These are phyloP conservation scores for Candida glucosophila DNA, from an alignment of 1,139 yeast genomes.

Conservation along the genomic window DNA sequence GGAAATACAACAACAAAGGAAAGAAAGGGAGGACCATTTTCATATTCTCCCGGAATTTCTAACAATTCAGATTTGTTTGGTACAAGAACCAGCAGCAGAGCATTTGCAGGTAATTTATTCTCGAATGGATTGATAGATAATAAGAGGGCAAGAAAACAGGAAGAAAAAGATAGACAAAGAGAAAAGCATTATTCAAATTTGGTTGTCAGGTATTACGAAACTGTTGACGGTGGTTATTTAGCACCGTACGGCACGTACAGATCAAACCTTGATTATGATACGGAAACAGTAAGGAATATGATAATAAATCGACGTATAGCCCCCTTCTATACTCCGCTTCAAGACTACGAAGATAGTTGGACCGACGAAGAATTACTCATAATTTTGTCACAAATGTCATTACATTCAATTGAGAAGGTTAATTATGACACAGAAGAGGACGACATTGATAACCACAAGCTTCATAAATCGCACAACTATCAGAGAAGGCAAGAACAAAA, in stretches of 20 bases:
- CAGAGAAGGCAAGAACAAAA: slow-evolving; percentile 50
- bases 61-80: slow-evolving; percentile 5
- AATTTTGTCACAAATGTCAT: slow-evolving; percentile 42
- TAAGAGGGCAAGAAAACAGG: slow-evolving; percentile 23
- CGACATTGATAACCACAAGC: slow-evolving; percentile 48
- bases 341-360: slow-evolving; percentile 75
- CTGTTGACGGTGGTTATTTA: slow-evolving; percentile 69
- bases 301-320: slow-evolving; percentile 60
- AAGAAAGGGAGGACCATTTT: slow-evolving; percentile 24
- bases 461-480: slow-evolving; percentile 42
- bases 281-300: slow-evolving; percentile 58
- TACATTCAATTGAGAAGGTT: slow-evolving; percentile 55
- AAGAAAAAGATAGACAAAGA: slow-evolving; percentile 43
- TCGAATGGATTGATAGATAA: slow-evolving; percentile 12
- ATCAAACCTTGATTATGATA: slow-evolving; percentile 65
- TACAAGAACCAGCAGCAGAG: no score
- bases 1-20: slow-evolving; percentile 57
- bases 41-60: slow-evolving; percentile 7
- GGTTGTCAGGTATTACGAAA: slow-evolving; percentile 50
- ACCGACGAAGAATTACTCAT: slow-evolving; percentile 58
- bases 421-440: slow-evolving; percentile 49
- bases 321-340: slow-evolving; percentile 86
- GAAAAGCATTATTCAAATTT: slow-evolving; percentile 49
- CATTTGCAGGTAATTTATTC: no score
- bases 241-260: slow-evolving; percentile 88